A percentile compares a stretch with the other conserved stretches of the same genome.
phyloP scores from a whole-genome alignment of 805 yeast genomes.

The Starmera dryadoides region DNA sequence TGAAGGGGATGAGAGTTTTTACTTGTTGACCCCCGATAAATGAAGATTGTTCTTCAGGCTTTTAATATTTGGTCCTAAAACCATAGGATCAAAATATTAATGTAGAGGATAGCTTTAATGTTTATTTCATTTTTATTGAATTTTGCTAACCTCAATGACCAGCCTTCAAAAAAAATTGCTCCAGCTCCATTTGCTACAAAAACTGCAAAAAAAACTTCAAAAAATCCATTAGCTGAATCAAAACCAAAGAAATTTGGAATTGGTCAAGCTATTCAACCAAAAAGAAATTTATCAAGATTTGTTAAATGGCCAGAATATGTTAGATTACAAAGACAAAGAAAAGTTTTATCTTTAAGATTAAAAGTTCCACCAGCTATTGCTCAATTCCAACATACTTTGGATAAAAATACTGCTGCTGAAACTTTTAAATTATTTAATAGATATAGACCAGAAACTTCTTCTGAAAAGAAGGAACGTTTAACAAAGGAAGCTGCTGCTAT shows the following conservation, averaged over 20 bases:
- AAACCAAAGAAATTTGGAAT: conserved; percentile 93
- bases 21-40: no score
- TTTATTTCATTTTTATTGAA: no score
- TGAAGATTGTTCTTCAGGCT: no score
- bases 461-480: conserved; percentile 98
- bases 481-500: conserved; percentile 98
- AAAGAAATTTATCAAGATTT: conserved; percentile 92
- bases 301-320: conserved; percentile 99
- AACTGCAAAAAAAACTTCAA: conserved; percentile 44
- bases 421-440: conserved; percentile 96
- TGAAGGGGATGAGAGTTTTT: no score
- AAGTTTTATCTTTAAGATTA: conserved; percentile 89
- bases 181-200: conserved; percentile 95
- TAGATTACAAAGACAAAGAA: conserved; percentile 98
- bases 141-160: conserved; percentile 35
- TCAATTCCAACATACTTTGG: conserved; percentile 92
- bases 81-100: no score
- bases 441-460: conserved; percentile 96
- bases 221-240: conserved; percentile 86
- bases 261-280: conserved; percentile 93
- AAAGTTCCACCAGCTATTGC: conserved; percentile 99
- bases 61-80: no score
- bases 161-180: conserved; percentile 83
- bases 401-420: conserved; percentile 98
- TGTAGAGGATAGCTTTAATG: no score